phyloP scores from a whole-genome alignment of 306 rosid genomes.

The Parietaria judaica region DNA sequence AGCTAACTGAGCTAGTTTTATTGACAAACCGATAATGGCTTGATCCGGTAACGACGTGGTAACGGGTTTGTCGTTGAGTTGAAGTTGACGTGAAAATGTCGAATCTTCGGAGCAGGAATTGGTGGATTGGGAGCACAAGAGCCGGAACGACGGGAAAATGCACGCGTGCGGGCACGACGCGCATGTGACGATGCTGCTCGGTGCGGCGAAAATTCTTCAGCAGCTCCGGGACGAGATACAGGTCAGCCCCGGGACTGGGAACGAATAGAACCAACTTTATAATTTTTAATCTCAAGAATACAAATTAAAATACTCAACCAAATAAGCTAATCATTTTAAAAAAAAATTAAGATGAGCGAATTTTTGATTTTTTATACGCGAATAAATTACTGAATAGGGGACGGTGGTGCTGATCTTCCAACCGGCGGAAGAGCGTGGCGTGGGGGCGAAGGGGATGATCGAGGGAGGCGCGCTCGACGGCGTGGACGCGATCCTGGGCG shows the following conservation, averaged over 20 bases:
- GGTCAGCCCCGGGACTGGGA: no score
- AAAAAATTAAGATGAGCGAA: no score
- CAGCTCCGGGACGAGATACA: slow-evolving; percentile 43
- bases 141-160: slow-evolving; percentile 80
- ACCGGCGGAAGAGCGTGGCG: slow-evolving; percentile 82
- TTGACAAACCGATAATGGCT: no score
- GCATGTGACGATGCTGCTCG: slow-evolving; percentile 83
- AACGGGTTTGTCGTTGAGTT: not conserved
- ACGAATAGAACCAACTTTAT: no score
- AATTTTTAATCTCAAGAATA: no score
- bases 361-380: no score
- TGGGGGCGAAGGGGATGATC: slow-evolving; percentile 77
- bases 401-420: slow-evolving; percentile 74
- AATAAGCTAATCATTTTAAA: slow-evolving; percentile 1
- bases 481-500: slow-evolving; percentile 69
- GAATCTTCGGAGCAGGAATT: slow-evolving; percentile 30
- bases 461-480: slow-evolving; percentile 57
- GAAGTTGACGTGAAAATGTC: not conserved
- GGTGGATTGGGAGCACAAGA: slow-evolving; percentile 84
- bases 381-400: no score
- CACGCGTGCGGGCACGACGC: slow-evolving; percentile 96
- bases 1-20: no score
- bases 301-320: not conserved
- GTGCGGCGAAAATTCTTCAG: slow-evolving; percentile 75
- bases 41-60: no score